A percentile compares a stretch with the other conserved stretches of the same genome.
These are phyloP conservation scores for Phytophthora cryptogea DNA, from an alignment of 352 stramenopile genomes.

Conservation along the genomic window DNA sequence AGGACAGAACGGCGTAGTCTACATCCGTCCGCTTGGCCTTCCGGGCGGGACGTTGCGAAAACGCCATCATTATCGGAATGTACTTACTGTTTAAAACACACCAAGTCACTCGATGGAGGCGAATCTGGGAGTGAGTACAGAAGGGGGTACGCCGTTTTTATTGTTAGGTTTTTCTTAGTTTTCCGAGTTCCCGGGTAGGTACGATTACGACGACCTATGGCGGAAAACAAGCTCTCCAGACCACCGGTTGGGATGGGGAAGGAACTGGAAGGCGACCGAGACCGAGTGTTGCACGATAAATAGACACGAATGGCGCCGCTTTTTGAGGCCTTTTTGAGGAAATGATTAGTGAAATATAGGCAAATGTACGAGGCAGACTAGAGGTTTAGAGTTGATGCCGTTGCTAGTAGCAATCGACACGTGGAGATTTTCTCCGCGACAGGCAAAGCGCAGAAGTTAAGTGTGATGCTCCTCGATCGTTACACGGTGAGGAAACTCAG, in stretches of 20 bases:
- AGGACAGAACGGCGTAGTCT: constrained; percentile 80
- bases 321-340: too few species aligned
- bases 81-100: background rate
- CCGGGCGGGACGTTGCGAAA: constrained; percentile 48
- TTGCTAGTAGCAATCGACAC: background rate
- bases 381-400: too few species aligned
- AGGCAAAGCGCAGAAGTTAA: background rate
- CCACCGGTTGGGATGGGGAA: constrained; percentile 38
- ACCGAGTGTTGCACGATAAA: constrained; percentile 28
- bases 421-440: constrained; percentile 7
- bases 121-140: constrained; percentile 42
- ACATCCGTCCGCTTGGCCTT: constrained; percentile 78
- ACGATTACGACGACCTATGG: constrained; percentile 27
- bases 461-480: constrained; percentile 14
- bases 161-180: constrained; percentile 36
- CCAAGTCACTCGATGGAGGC: constrained; percentile 22
- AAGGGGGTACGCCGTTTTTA: constrained; percentile 31
- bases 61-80: constrained; percentile 26
- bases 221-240: constrained; percentile 24
- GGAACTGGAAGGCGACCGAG: constrained; percentile 16
- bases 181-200: constrained; percentile 23
- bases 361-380: too few species aligned
- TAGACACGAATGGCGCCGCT: background rate
- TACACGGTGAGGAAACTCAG: constrained; percentile 3
- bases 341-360: too few species aligned